These are phyloP conservation scores for Pinus tabuliformis DNA, from an alignment of 75 land plant species.

Conservation along the genomic window DNA sequence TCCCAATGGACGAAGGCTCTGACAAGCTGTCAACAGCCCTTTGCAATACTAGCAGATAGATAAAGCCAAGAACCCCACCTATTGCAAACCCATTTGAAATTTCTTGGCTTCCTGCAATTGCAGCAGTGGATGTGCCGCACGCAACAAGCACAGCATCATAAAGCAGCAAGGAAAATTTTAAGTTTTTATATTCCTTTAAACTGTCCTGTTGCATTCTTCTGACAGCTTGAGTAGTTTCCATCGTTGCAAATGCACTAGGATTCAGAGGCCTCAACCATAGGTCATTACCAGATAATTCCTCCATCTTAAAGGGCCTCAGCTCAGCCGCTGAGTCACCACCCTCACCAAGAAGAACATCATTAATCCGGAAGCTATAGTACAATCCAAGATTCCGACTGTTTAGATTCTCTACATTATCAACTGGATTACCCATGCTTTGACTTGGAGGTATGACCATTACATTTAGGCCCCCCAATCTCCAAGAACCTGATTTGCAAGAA, in stretches of 20 bases:
- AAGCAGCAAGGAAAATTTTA: conserved; percentile 68
- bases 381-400: conserved; percentile 14
- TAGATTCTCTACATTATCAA: conserved; percentile 2
- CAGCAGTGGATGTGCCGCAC: conserved; percentile 37
- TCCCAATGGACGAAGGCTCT: conserved; percentile 6
- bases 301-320: conserved; percentile 40
- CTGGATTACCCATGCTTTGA: conserved; percentile 8
- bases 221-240: conserved; percentile 4
- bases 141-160: conserved; percentile 49
- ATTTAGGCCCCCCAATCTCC: conserved; percentile 59
- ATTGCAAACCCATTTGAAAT: conserved; percentile 50
- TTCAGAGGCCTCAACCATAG: conserved; percentile 9
- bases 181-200: conserved; percentile 65
- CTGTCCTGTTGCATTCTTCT: conserved; percentile 41
- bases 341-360: conserved; percentile 64
- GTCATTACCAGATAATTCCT: conserved; percentile 21
- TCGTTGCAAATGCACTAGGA: not conserved
- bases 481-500: conserved; percentile 53
- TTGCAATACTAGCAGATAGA: conserved; percentile 69
- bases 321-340: conserved; percentile 55
- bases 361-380: conserved; percentile 39
- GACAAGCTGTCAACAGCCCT: conserved; percentile 65
- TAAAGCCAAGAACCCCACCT: conserved; percentile 65
- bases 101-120: conserved; percentile 24
- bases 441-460: conserved; percentile 31